These are phyloP conservation scores for Talinum fruticosum DNA, from an alignment of 148 eudicot species.

Conservation along the genomic window DNA sequence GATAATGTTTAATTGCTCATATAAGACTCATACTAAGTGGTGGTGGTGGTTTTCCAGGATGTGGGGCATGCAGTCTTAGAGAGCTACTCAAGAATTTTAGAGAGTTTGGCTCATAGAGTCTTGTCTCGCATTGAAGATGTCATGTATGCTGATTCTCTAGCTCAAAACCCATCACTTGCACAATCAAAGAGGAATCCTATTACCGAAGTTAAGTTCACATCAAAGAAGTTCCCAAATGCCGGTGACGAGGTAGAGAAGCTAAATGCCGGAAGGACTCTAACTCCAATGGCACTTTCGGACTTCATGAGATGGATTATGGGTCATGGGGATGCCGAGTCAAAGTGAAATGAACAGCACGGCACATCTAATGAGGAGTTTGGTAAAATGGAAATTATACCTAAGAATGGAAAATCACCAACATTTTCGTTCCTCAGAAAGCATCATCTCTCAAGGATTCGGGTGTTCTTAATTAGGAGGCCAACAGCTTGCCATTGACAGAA, in stretches of 20 bases:
- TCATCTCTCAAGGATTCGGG: conserved; percentile 57
- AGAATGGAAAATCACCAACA: conserved; percentile 34
- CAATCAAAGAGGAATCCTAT: conserved; percentile 30
- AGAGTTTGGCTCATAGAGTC: conserved; percentile 70
- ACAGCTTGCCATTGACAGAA: conserved; percentile 44
- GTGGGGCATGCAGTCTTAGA: conserved; percentile 70
- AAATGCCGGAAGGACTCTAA: conserved; percentile 40
- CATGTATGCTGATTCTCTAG: conserved; percentile 52
- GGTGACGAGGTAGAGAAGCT: conserved; percentile 57
- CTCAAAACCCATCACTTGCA: conserved; percentile 45
- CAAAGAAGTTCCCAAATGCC: conserved; percentile 37
- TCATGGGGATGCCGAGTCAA: conserved; percentile 33
- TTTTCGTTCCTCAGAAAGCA: conserved; percentile 40
- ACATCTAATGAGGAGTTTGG: conserved; percentile 23
- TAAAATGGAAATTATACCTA: conserved; percentile 18
- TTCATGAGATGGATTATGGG: conserved; percentile 70
- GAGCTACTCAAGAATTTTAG: conserved; percentile 82
- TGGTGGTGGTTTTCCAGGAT: conserved; percentile 44
- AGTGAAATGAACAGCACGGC: conserved; percentile 39
- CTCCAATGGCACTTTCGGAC: conserved; percentile 64
- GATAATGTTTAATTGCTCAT: background rate
- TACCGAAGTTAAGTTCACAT: conserved; percentile 25
- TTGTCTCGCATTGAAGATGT: conserved; percentile 75
- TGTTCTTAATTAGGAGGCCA: conserved; percentile 65
- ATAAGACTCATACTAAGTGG: background rate